These are phyloP conservation scores for Phytophthora sojae DNA, from an alignment of 352 stramenopile genomes.

Conservation along the genomic window DNA sequence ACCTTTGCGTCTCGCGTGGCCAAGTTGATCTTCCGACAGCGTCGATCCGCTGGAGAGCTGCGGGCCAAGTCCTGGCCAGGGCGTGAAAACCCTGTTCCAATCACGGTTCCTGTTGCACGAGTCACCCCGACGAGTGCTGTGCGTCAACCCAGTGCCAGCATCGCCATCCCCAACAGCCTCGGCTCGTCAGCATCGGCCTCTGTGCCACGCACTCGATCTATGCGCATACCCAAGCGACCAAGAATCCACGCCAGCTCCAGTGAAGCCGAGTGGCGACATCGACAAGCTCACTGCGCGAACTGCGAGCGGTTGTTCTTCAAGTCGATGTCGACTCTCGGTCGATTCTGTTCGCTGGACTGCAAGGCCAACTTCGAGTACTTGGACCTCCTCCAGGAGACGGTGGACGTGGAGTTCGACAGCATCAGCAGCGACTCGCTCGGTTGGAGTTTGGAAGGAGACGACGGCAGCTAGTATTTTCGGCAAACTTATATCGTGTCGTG, in stretches of 20 bases:
- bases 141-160: conserved; percentile 17
- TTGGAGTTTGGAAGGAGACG: conserved; percentile 23
- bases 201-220: background rate
- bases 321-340: conserved; percentile 20
- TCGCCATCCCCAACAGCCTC: conserved; percentile 10
- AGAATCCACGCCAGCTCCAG: background rate
- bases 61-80: conserved; percentile 30
- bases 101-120: background rate
- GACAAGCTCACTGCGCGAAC: conserved; percentile 31
- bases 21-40: conserved; percentile 18
- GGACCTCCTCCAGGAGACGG: conserved; percentile 27
- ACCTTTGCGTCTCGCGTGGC: background rate
- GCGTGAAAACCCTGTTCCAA: conserved; percentile 2
- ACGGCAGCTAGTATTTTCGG: too few species aligned
- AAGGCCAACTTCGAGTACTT: conserved; percentile 48
- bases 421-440: background rate
- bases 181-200: background rate
- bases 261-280: conserved; percentile 23
- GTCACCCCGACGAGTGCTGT: background rate
- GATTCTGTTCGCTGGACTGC: conserved; percentile 59
- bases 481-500: too few species aligned
- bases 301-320: conserved; percentile 37
- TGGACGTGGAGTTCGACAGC: conserved; percentile 23
- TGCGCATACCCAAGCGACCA: background rate
- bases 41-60: background rate